Evolutionary conservation across 495 filamentous ascomycete genomes (phyloP), one percentile per base, ranked within the genome.

Genomic region (Penicillium arizonense): DNA sequence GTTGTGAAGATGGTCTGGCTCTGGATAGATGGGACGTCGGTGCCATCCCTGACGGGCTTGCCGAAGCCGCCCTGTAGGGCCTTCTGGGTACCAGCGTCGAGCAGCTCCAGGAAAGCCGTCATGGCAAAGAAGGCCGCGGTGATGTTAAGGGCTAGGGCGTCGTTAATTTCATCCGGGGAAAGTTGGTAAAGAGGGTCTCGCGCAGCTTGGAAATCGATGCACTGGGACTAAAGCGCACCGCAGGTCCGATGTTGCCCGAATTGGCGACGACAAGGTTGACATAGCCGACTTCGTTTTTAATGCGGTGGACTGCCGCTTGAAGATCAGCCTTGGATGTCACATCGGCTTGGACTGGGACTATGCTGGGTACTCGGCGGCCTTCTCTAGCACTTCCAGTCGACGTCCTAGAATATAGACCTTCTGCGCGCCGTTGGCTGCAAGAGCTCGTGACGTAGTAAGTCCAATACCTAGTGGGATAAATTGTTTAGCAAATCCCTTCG

Each of bases 401-500:
- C 87, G 75, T 23, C 85, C 86, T 38, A 88, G 61, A 57, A 91
- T 82, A 73, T 87, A 91, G 44, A 91, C 80, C 58, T 82, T 84
- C 12, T 70, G 53, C 1, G 87, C 87, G 10, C 87, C 87, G 56
- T 86, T 84, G 44, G 58, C 41, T 3, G 75, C 84, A 7, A 91
- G 78, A 28, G 84, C 83, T 47, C 74, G 74, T 1, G 87, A 76
- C 75, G 88, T 88, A 68, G 79, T 81, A 3, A 78, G 65, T 11
- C 86, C 87, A 56, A 89, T 83, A 4, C 86, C 86, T 86, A 30
- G 6, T 4, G 2, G 20, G 12, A 33, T 24, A 47, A 12, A 26
- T 54, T 45, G 5, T 8, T 21, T 21, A 4, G 16, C 18, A 18
- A 18, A 18, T 18, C 18, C 18, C 18, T 18, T 6, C 13, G 20